Percentiles rank a stretch among this genome's conserved stretches.
Conservation (phyloP, 805 yeast species). For the Candida krabiensis region DNA sequence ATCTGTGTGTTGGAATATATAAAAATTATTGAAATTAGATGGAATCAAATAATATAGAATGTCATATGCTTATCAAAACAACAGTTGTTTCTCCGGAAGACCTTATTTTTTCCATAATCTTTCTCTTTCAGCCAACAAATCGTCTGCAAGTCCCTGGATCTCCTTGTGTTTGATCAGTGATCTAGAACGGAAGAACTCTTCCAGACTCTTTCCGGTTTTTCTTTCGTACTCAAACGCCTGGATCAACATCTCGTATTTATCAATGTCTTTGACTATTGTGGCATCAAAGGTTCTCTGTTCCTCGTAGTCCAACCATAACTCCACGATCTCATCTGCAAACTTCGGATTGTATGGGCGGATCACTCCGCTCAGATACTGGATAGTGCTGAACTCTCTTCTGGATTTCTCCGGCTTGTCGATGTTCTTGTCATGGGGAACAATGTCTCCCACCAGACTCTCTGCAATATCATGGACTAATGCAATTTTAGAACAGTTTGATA, state of each 20-base stretch:
- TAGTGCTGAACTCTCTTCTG: constrained; percentile 73
- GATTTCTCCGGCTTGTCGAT: constrained; percentile 81
- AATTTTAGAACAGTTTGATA: constrained; percentile 74
- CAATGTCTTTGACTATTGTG: constrained; percentile 88
- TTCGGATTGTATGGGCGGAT: constrained; percentile 61
- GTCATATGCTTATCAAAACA: too few relatives aligned
- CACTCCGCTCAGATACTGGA: constrained; percentile 60
- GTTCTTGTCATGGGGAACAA: constrained; percentile 71
- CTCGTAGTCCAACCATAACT: constrained; percentile 88
- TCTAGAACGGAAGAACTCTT: constrained; percentile 68
- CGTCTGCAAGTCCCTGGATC: constrained; percentile 68
- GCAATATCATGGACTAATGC: constrained; percentile 94
- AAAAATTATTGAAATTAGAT: too few relatives aligned
- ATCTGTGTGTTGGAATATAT: too few relatives aligned
- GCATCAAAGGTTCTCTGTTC: constrained; percentile 81
- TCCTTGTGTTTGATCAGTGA: constrained; percentile 67
- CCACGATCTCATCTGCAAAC: constrained; percentile 64
- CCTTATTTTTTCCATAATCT: constrained; percentile 43
- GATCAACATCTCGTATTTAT: constrained; percentile 82
- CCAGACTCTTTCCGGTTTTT: constrained; percentile 56
- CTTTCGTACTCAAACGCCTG: constrained; percentile 86
- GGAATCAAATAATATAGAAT: too few relatives aligned
- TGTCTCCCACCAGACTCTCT: constrained; percentile 91
- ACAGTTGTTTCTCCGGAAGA: too few relatives aligned
- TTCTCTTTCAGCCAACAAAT: constrained; percentile 47